Conservation (phyloP, 176 grass and related monocot genomes). For the Microstegium vimineum region DNA sequence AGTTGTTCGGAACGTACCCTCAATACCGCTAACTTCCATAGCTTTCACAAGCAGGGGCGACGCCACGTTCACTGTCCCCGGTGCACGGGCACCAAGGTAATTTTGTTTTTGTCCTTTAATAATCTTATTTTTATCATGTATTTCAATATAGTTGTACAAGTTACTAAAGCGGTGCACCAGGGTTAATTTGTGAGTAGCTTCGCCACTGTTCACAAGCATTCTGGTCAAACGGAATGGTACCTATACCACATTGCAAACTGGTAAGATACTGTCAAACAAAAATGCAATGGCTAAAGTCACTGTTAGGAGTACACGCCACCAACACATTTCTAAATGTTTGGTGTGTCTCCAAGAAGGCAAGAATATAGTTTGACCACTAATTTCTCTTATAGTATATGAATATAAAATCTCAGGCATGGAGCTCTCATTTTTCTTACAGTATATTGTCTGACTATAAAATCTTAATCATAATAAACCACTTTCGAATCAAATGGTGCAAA, state of each 20-base stretch:
- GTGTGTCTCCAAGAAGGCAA: neutral
- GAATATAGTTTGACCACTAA: neutral
- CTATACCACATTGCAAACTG: conserved; percentile 35
- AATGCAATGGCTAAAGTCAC: neutral
- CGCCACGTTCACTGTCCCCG: too few relatives aligned
- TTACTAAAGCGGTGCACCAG: too few relatives aligned
- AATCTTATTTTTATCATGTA: too few relatives aligned
- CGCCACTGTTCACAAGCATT: too few relatives aligned
- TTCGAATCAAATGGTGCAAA: neutral
- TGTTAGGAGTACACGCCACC: neutral
- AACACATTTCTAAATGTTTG: neutral
- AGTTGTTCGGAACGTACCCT: conserved; percentile 95
- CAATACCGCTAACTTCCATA: conserved; percentile 99
- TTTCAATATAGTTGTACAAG: too few relatives aligned
- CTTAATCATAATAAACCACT: neutral
- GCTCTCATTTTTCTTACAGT: neutral
- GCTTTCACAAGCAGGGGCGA: too few relatives aligned
- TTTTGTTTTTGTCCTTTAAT: too few relatives aligned
- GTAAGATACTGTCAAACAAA: neutral
- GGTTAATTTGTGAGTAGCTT: too few relatives aligned
- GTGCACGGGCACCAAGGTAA: too few relatives aligned
- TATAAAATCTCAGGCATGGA: neutral
- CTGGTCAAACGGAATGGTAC: conserved; percentile 97
- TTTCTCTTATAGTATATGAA: neutral
- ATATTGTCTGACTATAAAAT: neutral